Evolutionary conservation across 73 alveolate genomes (phyloP), one percentile per base, ranked within the genome.

Genomic region (Paramecium sexaurelia): DNA sequence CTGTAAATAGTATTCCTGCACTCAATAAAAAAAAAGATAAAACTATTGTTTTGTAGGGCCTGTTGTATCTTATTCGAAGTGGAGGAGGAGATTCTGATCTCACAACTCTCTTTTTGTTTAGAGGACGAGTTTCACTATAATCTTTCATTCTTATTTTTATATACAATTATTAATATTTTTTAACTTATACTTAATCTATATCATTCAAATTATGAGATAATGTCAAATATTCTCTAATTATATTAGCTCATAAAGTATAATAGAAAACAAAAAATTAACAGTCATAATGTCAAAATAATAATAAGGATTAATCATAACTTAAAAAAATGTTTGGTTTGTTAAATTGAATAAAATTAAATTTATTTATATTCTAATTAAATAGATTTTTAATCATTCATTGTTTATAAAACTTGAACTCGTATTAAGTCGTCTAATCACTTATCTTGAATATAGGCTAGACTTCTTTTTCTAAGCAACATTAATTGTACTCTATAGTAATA

Each of bases 61-160:
- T 15, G 13, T 78, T 78, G 27, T 29, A 41, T 45, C 71, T 78
- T 7, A 37, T 33, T 20, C 90, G 13, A 39, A 78, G 90, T 37
- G 90, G 90, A 24, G 90, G 90, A 37, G 90, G 90, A 17, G 90
- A 78, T 22, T 78, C 90, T 11, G 90, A 78, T 45, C 90, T 78
- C 1, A 78, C 73, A 20, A 41, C 55, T 40, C 90, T 37, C 24
- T 78, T 78, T n/a, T 73, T 73, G 56, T 73, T 73, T 11, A 61
- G 45, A 10, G 83, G 83, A 61, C 83, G 83, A 22, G 83, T 61
- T 26, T 61, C 67, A 8, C 67, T 51, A 11, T 51, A 51, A 51
- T 51, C 67, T 45, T 61, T 61, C 83, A 61, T 61, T 45, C n/a
- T 45, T 61, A 61, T 26, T 61, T 61, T 32, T 61, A 26, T 61